These are phyloP conservation scores for Suhomyces maxii DNA, from an alignment of 1,139 yeast species.

Conservation along the genomic window DNA sequence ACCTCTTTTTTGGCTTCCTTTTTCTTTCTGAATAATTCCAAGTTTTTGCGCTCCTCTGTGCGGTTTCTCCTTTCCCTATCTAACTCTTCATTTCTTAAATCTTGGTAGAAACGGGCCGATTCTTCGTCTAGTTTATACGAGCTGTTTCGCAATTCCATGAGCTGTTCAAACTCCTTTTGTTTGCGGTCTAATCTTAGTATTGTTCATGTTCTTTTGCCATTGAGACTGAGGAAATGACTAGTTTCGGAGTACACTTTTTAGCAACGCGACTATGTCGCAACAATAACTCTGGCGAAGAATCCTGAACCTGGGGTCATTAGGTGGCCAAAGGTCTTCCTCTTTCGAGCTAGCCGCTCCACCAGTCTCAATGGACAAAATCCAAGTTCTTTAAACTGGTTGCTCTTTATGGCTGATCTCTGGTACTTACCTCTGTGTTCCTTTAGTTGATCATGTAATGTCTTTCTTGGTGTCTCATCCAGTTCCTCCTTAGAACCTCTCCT, in stretches of 20 bases:
- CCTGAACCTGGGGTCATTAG: too few species aligned
- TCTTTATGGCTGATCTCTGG: too few species aligned
- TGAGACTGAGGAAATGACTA: too few species aligned
- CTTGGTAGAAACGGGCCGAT: constrained; percentile 23
- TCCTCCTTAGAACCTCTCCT: neutral
- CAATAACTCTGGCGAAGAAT: too few species aligned
- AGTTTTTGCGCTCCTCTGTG: constrained; percentile 2
- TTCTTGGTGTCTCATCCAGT: constrained; percentile 8
- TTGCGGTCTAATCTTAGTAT: constrained; percentile 17
- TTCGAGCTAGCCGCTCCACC: too few species aligned
- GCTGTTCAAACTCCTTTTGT: constrained; percentile 17
- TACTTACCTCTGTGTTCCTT: constrained; percentile 18
- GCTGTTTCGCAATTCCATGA: constrained; percentile 16
- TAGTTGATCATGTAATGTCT: constrained; percentile 17
- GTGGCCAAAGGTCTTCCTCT: too few species aligned
- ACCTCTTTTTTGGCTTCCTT: neutral
- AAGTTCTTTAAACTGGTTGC: too few species aligned
- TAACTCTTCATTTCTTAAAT: constrained; percentile 19
- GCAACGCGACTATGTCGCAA: too few species aligned
- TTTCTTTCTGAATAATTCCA: constrained; percentile 1
- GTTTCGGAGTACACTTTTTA: too few species aligned
- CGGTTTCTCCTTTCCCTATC: constrained; percentile 9
- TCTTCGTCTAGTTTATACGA: constrained; percentile 18
- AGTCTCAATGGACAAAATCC: too few species aligned
- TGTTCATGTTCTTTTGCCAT: neutral